Percentiles rank a stretch among this genome's conserved stretches.
phyloP scores from a whole-genome alignment of 768 basidiomycete species.

The Termitomyces sp. region DNA sequence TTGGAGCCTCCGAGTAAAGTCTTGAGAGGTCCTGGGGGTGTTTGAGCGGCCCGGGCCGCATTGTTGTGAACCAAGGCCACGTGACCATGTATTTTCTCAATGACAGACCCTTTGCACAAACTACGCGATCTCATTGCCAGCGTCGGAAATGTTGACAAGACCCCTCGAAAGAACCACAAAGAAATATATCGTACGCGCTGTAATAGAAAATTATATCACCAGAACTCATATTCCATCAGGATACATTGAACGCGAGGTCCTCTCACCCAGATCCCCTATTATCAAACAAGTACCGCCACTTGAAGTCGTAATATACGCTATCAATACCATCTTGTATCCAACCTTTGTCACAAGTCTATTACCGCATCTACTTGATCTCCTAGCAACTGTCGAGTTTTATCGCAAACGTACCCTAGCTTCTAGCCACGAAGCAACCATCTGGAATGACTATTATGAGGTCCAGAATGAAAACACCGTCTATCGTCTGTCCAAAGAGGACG shows the following conservation, averaged over 20 bases:
- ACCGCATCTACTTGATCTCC: slow-evolving; percentile 30
- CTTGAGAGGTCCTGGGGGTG: too few relatives aligned
- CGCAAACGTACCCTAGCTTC: slow-evolving; percentile 24
- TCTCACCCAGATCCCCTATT: slow-evolving; percentile 20
- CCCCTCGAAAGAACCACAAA: slow-evolving; percentile 8
- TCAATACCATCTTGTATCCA: slow-evolving; percentile 28
- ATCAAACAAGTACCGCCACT: slow-evolving; percentile 24
- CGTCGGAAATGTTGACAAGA: slow-evolving; percentile 5
- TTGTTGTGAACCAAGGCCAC: too few relatives aligned
- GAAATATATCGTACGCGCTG: slow-evolving; percentile 13
- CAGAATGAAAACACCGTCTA: slow-evolving; percentile 6
- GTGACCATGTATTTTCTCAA: neutral
- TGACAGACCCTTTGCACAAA: slow-evolving; percentile 11
- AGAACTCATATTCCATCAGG: slow-evolving; percentile 8
- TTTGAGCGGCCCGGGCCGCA: too few relatives aligned
- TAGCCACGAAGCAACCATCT: slow-evolving; percentile 23
- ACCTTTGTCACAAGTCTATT: slow-evolving; percentile 19
- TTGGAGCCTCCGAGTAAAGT: too few relatives aligned
- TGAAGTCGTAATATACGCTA: slow-evolving; percentile 26
- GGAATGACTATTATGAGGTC: slow-evolving; percentile 24
- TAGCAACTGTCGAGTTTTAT: slow-evolving; percentile 35
- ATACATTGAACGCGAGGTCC: slow-evolving; percentile 18
- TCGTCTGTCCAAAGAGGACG: slow-evolving; percentile 16
- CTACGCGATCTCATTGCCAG: slow-evolving; percentile 15
- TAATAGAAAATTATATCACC: neutral